phyloP scores from a whole-genome alignment of 176 grass and related monocot genomes.

The Carex scoparia region DNA sequence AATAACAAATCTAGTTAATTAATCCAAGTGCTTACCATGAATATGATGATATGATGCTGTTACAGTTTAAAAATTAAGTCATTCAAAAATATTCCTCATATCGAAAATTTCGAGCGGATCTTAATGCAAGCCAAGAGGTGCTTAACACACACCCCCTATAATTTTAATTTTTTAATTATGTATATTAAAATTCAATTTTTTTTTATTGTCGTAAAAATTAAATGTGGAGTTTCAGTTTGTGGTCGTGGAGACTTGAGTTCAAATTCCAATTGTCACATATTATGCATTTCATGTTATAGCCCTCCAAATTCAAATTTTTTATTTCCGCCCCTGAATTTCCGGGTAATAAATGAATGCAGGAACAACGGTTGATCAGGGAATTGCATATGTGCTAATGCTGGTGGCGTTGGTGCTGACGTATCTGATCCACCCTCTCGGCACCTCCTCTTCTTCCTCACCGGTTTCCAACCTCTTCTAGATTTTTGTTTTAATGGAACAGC shows the following conservation, averaged over 20 bases:
- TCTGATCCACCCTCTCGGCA: constrained; percentile 46
- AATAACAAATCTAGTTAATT: background rate
- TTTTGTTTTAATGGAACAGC: constrained; percentile 1
- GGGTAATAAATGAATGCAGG: constrained; percentile 21
- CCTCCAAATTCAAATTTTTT: no score
- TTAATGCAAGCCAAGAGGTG: no score
- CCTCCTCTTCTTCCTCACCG: constrained; percentile 25
- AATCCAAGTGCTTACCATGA: background rate
- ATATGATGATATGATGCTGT: background rate
- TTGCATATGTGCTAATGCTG: constrained; percentile 44
- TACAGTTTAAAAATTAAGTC: background rate
- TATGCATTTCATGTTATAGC: no score
- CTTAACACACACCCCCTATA: no score
- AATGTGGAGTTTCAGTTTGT: no score
- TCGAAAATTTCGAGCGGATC: no score
- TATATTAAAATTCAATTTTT: no score
- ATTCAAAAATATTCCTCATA: background rate
- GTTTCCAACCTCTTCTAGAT: constrained; percentile 12
- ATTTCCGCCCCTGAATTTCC: no score
- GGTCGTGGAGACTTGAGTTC: no score
- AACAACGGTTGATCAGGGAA: constrained; percentile 46
- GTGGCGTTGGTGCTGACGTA: constrained; percentile 46
- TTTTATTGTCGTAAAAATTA: no score
- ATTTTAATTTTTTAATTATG: no score
- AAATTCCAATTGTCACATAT: no score